Conservation (phyloP, 306 rosid genomes). For the barrel medic (Medicago truncatula) region DNA sequence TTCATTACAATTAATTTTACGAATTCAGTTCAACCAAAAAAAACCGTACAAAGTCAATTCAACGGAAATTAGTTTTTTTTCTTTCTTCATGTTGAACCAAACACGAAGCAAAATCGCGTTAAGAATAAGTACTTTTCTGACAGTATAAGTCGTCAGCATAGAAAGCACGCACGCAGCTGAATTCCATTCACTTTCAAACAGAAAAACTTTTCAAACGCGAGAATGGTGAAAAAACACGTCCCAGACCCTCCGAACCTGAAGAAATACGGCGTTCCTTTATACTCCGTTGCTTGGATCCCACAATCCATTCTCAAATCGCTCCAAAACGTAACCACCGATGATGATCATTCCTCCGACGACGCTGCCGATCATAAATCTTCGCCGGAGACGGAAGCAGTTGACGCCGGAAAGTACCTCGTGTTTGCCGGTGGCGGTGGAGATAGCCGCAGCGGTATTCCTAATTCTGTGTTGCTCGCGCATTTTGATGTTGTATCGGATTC, state of each 20-base stretch:
- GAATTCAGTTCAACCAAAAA: no score
- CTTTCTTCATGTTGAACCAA: no score
- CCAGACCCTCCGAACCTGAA: slow-evolving; percentile 55
- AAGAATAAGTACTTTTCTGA: no score
- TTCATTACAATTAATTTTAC: no score
- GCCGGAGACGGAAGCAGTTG: not conserved
- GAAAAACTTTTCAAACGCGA: not conserved
- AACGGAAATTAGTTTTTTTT: no score
- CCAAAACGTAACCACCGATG: slow-evolving; percentile 43
- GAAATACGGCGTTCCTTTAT: slow-evolving; percentile 88
- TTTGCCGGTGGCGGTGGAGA: slow-evolving; percentile 93
- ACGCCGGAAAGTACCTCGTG: slow-evolving; percentile 50
- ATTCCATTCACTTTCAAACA: not conserved
- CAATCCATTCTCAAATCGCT: slow-evolving; percentile 39
- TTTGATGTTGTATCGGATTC: slow-evolving; percentile 61
- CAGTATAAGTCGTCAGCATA: not conserved
- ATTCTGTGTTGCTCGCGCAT: slow-evolving; percentile 62
- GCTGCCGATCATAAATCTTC: slow-evolving; percentile 33
- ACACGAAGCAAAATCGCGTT: no score
- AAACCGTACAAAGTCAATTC: no score
- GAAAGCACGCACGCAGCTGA: slow-evolving; percentile 11
- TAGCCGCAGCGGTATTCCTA: slow-evolving; percentile 84
- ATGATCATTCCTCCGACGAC: slow-evolving; percentile 31
- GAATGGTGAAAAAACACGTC: slow-evolving; percentile 44
- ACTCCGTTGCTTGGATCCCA: slow-evolving; percentile 74